Evolutionary conservation across 2,329 filamentous ascomycete species (phyloP).

Genomic region (Lomentospora prolificans): DNA sequence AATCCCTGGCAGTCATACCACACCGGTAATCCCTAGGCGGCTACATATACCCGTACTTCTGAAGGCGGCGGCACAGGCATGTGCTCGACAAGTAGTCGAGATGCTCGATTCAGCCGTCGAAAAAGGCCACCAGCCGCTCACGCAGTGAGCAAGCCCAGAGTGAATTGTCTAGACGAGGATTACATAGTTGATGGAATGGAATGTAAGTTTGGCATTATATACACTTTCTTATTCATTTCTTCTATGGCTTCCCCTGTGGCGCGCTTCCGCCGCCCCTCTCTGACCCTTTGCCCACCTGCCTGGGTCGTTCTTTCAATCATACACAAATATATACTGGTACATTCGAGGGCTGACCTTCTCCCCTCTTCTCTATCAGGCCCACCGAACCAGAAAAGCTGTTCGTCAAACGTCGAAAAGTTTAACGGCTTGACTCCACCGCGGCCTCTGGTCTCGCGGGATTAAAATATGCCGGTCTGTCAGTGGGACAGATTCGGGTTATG

Average conservation of each 20-base stretch:
- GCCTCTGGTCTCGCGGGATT: not conserved
- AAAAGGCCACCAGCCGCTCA: too few relatives aligned
- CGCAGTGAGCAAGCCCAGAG: too few relatives aligned
- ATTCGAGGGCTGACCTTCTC: not conserved
- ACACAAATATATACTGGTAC: constrained; percentile 5
- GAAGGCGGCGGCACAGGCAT: too few relatives aligned
- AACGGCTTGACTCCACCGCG: constrained; percentile 1
- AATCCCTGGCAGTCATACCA: too few relatives aligned
- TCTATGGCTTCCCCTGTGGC: not conserved
- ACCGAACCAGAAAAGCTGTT: not conserved
- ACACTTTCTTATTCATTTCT: not conserved
- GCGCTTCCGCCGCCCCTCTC: not conserved
- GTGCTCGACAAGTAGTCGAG: too few relatives aligned
- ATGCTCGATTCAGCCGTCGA: too few relatives aligned
- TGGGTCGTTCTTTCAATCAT: constrained; percentile 4
- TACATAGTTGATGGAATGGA: not conserved
- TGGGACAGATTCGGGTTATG: not conserved
- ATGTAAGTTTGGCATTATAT: too few relatives aligned
- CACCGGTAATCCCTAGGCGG: too few relatives aligned
- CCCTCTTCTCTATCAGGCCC: not conserved
- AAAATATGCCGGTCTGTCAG: not conserved
- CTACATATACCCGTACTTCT: too few relatives aligned
- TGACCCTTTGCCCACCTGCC: constrained; percentile 5
- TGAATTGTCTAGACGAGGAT: too few relatives aligned
- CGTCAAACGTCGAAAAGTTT: not conserved